Base-by-base conservation (phyloP, 2,329 filamentous ascomycete genomes). In the Pestalotiopsis sp. region DNA sequence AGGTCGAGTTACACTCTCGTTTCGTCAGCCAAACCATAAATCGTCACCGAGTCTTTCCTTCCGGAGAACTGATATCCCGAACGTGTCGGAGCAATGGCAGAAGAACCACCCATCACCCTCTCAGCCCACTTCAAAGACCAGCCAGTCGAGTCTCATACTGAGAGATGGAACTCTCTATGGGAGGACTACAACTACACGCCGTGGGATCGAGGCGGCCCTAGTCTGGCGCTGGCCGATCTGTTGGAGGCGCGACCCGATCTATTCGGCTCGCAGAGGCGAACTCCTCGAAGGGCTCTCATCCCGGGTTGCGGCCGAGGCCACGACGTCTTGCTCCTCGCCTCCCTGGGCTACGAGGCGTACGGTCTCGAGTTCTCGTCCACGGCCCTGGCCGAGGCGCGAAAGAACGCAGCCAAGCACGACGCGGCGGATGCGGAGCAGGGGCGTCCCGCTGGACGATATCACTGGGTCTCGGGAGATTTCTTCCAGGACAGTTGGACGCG, bases 251-350 rank as follows among this genome's bases (percentile, higher is more conserved):
- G 83, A 1, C 73, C 79, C 13, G 83, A 85, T 68, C 80, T 87
- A 65, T 79, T 87, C 38, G 56, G 67, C 2, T 49, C 69, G n/a
- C 71, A 71, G 9, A 58, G 13, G 25, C 31, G 27, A 5, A 40
- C 49, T 6, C 3, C 23, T 4, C 73, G 81, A 67, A 87, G 86
- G 73, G 93, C 91, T 1, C 83, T 97, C 9, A 91, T 97, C 0
- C 92, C 94, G 0, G 94, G 93, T 4, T 97, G 94, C 79, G 94
- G 94, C 0, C 87, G 88, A 61, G 94, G 94, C 4, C 92, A 96
- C 76, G 94, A 97, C 80, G 92, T 94, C 1, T 84, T 93, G 11
- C 83, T 97, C 49, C 85, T 97, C 59, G 88, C 90, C 64, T 88
- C 89, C 11, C 89, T 91, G 75, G 94, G 94, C 1, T 96, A 93